Base-by-base conservation (phyloP, 129 eudicot species). In the Helichrysum umbraculigerum region DNA sequence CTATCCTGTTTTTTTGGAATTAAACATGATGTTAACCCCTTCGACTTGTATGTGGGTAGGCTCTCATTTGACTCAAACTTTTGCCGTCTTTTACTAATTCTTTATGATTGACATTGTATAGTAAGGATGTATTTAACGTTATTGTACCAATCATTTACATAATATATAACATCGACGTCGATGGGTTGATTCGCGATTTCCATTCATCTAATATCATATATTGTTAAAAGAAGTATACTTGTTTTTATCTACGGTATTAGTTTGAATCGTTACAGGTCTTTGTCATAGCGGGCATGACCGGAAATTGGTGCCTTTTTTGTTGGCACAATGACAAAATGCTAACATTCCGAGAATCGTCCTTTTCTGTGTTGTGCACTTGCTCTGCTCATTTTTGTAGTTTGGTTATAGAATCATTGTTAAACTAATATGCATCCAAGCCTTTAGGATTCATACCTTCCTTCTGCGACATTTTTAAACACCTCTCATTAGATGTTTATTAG, bases 1-100 rank as follows among this genome's bases (percentile, higher is more conserved):
- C 6, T 47, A 47, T 14, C 54, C n/a, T 3, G n/a, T 47, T 20
- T 56, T 37, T 56, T 56, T 56, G 62, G 22, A 56, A 56, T 17
- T 56, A 56, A 56, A 56, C 25, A 17, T 56, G 21, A 56, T 56
- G 62, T 20, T 56, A n/a, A 56, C 62, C 28, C 62, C 11, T 56
- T 17, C 22, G n/a, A 47, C 54, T 47, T 57, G 10, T n/a, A 64
- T 30, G 33, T 64, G 12, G 44, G 22, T 17, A 64, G 73, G 58
- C 66, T 72, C 17, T 6, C 17, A 58, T 73, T 57, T 37, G 37
- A 73, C 57, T 60, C 37, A 11, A 16, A 70, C 7, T 70, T 51
- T 58, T 30, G 77, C 77, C 77, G 77, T 60, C 77, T 41, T 58
- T 59, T 25, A 73, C 15, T n/a, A 57, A 5, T 19, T 59, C 10